Evolutionary conservation across 768 basidiomycete genomes (phyloP).

Genomic region (Termitomyces sp.): DNA sequence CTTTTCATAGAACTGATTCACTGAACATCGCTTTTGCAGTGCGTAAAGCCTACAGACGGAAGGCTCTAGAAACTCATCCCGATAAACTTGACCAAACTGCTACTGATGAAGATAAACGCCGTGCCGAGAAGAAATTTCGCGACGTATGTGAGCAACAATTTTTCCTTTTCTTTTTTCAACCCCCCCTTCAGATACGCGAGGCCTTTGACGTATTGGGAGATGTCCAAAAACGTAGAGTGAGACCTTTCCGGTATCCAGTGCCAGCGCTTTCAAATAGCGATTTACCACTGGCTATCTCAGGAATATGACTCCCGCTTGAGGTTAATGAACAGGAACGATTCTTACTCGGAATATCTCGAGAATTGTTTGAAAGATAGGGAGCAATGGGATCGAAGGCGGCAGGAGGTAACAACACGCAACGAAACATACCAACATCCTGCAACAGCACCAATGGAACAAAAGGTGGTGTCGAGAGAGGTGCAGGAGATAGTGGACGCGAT

Average conservation of each 20-base stretch:
- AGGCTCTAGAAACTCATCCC: conserved; percentile 69
- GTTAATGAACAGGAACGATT: conserved; percentile 20
- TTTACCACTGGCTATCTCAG: conserved; percentile 21
- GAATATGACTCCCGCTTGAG: conserved; percentile 45
- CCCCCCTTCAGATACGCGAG: conserved; percentile 47
- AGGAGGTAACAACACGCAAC: conserved; percentile 35
- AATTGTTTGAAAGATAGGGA: conserved; percentile 46
- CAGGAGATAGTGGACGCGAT: conserved; percentile 55
- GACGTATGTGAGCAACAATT: conserved; percentile 35
- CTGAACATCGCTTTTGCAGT: conserved; percentile 32
- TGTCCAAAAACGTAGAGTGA: conserved; percentile 49
- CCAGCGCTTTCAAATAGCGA: not conserved
- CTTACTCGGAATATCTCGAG: conserved; percentile 35
- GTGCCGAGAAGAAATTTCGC: conserved; percentile 57
- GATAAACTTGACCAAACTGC: conserved; percentile 62
- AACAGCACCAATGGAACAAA: conserved; percentile 34
- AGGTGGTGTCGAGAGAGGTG: conserved; percentile 37
- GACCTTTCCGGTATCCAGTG: conserved; percentile 9
- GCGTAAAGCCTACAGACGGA: conserved; percentile 63
- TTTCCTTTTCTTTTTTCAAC: conserved; percentile 5
- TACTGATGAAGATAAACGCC: conserved; percentile 46
- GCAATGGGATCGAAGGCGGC: conserved; percentile 50
- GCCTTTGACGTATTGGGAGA: conserved; percentile 62
- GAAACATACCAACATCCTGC: not conserved
- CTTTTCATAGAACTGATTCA: not conserved